These are phyloP conservation scores for Solanum commersonii DNA, from an alignment of 257 asterid species.

Conservation along the genomic window DNA sequence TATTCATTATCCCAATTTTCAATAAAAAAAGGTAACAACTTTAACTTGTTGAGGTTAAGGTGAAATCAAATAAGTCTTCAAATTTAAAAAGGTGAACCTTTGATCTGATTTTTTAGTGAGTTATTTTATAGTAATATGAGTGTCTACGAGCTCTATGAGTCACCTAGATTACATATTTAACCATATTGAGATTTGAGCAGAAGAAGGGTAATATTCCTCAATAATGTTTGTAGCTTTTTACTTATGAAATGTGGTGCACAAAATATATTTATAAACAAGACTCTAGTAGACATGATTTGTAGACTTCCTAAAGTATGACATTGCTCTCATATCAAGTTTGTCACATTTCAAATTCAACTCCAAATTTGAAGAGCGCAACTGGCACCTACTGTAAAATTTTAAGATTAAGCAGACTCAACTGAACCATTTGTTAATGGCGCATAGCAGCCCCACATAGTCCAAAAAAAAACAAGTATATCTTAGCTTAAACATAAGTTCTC, in stretches of 20 bases:
- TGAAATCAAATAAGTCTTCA: not conserved
- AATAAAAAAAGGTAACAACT: not conserved
- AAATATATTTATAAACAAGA: not conserved
- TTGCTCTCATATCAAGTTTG: too few species aligned
- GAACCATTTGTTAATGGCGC: too few species aligned
- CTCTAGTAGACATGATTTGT: not conserved
- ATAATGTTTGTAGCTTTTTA: not conserved
- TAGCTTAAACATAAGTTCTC: too few species aligned
- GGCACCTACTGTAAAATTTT: too few species aligned
- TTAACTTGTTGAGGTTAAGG: not conserved
- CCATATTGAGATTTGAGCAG: not conserved
- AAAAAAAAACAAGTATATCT: too few species aligned
- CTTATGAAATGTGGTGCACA: not conserved
- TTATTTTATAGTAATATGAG: not conserved
- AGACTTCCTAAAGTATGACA: not conserved
- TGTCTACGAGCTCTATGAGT: not conserved
- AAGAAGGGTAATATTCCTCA: not conserved
- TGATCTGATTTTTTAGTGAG: not conserved
- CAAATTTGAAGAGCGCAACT: too few species aligned
- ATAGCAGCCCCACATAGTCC: too few species aligned
- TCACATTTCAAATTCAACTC: too few species aligned
- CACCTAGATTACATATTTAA: not conserved
- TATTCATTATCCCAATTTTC: too few species aligned
- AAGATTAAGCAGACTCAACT: too few species aligned
- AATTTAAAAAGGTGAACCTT: not conserved